phyloP scores from a whole-genome alignment of 306 rosid species.

The Myrica gale region DNA sequence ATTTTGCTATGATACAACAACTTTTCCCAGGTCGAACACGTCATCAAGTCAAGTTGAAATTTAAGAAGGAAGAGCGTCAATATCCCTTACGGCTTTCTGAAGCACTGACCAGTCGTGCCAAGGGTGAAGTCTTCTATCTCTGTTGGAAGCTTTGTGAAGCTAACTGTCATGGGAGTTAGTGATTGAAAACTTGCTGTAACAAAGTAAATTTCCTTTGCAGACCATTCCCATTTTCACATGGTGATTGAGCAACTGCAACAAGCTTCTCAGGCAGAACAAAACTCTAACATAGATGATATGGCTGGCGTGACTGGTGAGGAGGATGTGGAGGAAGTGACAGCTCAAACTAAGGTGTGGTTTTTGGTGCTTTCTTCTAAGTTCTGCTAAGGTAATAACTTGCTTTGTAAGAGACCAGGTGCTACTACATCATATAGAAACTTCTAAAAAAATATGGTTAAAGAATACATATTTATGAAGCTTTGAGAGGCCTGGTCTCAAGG shows the following conservation, averaged over 20 bases:
- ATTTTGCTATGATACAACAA: constrained; percentile 70
- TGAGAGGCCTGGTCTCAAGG: neutral
- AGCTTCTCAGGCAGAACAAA: constrained; percentile 57
- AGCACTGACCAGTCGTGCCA: constrained; percentile 51
- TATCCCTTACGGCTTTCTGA: constrained; percentile 52
- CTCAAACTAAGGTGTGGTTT: constrained; percentile 49
- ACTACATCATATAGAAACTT: neutral
- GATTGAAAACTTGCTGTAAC: neutral
- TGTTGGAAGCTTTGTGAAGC: neutral
- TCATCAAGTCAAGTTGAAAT: constrained; percentile 68
- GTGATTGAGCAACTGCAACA: constrained; percentile 58
- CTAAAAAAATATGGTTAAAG: neutral
- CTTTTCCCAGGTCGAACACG: constrained; percentile 69
- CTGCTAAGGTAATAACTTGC: constrained; percentile 13
- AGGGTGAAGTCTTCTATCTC: constrained; percentile 45
- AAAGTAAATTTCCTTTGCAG: constrained; percentile 35
- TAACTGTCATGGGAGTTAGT: neutral
- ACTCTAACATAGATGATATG: constrained; percentile 40
- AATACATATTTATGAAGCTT: neutral
- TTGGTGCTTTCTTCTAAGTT: constrained; percentile 26
- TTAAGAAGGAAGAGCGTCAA: constrained; percentile 72
- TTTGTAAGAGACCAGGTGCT: neutral
- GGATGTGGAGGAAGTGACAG: constrained; percentile 29
- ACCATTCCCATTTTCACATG: constrained; percentile 48
- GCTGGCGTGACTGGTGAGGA: constrained; percentile 34